Base-by-base conservation (phyloP, 2,329 filamentous ascomycete genomes). In the Akanthomyces uredinophilus region DNA sequence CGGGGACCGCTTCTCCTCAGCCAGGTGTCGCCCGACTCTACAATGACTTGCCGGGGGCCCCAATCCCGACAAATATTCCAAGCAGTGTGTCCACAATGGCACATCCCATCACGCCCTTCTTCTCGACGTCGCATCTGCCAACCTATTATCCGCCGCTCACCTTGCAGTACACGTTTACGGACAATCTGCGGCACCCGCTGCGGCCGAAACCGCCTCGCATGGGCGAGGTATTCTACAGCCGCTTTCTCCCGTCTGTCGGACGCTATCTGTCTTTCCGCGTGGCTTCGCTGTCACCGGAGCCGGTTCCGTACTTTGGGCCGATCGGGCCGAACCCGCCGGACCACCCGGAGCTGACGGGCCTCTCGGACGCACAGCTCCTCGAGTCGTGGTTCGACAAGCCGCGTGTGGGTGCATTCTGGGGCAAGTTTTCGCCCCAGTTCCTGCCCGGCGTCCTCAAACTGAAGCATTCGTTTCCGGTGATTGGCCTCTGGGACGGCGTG, bases 401-500 rank as follows among this genome's bases (percentile, higher is more conserved):
- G 0, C 89, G 95, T 0, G 92, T 98, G 0, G 82, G 86, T 18
- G 83, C 86, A n/a, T 93, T 92, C 68, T 99, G 95, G 95, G 90
- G 91, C 24, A 83, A 75, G 78, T 81, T 84, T 75, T 57, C 87
- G 75, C 61, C 86, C 74, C 63, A 83, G 2, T 96, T 96, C 64
- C 79, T 99, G 4, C 78, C 82, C 22, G 79, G 77, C 2, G 87
- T 83, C 0, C 77, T 98, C 13, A 81, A 81, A 14, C 87, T 82
- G 22, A 81, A 82, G 20, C 89, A 97, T 74, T 92, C 88, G 10
- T 96, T 98, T 74, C 95, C 95, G 0, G 92, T 88, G 0, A 94
- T 98, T 64, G 95, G 91, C 1, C 88, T 92, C 72, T 99, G 94
- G 91, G 92, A 98, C 68, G 93, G 92, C 13, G 89, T 94, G 64